Evolutionary conservation across 805 yeast genomes (phyloP).

Genomic region (Cyberlindnera petersonii): DNA sequence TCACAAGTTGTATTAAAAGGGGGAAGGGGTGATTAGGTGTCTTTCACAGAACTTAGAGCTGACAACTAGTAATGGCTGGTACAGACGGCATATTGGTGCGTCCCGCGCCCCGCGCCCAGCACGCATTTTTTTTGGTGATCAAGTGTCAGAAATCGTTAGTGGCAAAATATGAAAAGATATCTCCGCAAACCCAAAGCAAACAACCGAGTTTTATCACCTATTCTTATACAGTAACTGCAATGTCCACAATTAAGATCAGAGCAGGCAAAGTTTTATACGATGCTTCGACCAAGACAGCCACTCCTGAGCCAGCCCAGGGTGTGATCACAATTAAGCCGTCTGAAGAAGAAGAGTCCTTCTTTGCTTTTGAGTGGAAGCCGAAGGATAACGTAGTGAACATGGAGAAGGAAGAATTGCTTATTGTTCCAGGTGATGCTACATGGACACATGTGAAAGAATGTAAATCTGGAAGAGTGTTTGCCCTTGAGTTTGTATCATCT

Average conservation of each 20-base stretch:
- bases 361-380: conserved; percentile 70
- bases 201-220: too few species aligned
- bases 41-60: too few species aligned
- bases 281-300: conserved; percentile 55
- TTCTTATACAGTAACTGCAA: too few species aligned
- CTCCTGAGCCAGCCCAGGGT: conserved; percentile 72
- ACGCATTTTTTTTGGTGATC: too few species aligned
- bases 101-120: too few species aligned
- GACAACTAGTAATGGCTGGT: too few species aligned
- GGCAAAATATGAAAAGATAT: too few species aligned
- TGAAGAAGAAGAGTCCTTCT: conserved; percentile 69
- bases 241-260: conserved; percentile 45
- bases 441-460: conserved; percentile 70
- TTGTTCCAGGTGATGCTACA: conserved; percentile 82
- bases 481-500: conserved; percentile 57
- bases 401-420: conserved; percentile 59
- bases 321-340: conserved; percentile 54
- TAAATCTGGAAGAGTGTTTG: conserved; percentile 72
- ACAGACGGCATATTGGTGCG: too few species aligned
- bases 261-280: conserved; percentile 76
- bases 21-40: too few species aligned
- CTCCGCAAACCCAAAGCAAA: too few species aligned
- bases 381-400: conserved; percentile 44
- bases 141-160: too few species aligned
- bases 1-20: too few species aligned